phyloP scores from a whole-genome alignment of 495 filamentous ascomycete genomes.

The Xylaria longipes region DNA sequence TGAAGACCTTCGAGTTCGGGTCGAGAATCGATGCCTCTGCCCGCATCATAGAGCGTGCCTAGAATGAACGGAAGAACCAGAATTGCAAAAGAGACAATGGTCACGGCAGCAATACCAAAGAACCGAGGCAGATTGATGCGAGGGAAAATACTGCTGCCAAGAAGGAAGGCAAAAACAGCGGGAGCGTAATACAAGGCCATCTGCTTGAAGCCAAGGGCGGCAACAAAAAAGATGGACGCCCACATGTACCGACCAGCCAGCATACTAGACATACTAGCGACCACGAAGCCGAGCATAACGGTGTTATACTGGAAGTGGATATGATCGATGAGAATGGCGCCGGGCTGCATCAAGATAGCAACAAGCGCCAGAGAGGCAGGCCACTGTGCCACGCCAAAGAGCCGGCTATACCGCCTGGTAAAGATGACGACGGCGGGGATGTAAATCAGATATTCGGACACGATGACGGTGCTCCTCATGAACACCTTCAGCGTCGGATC shows the following conservation, averaged over 20 bases:
- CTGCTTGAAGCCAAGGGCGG: conserved; percentile 92
- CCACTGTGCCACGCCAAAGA: conserved; percentile 74
- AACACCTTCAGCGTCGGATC: conserved; percentile 84
- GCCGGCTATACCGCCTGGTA: conserved; percentile 74
- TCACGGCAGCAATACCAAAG: conserved; percentile 74
- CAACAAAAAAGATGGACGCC: conserved; percentile 93
- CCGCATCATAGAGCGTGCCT: conserved; percentile 66
- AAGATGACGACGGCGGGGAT: conserved; percentile 86
- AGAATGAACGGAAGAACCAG: conserved; percentile 76
- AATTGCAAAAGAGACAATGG: conserved; percentile 73
- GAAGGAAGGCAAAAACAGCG: conserved; percentile 86
- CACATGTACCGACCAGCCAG: conserved; percentile 83
- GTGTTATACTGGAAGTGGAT: conserved; percentile 99
- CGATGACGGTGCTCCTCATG: conserved; percentile 89
- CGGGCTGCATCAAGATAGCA: conserved; percentile 91
- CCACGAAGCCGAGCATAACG: conserved; percentile 90
- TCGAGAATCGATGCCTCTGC: conserved; percentile 56
- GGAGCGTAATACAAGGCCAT: conserved; percentile 99
- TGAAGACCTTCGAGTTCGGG: conserved; percentile 55
- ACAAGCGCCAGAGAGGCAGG: conserved; percentile 82
- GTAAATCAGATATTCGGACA: conserved; percentile 89
- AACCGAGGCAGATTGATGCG: conserved; percentile 72
- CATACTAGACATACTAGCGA: conserved; percentile 87
- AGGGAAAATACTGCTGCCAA: conserved; percentile 83
- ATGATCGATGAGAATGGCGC: conserved; percentile 91